Evolutionary conservation across 768 basidiomycete genomes (phyloP).

Genomic region (Hysterangium stoloniferum): DNA sequence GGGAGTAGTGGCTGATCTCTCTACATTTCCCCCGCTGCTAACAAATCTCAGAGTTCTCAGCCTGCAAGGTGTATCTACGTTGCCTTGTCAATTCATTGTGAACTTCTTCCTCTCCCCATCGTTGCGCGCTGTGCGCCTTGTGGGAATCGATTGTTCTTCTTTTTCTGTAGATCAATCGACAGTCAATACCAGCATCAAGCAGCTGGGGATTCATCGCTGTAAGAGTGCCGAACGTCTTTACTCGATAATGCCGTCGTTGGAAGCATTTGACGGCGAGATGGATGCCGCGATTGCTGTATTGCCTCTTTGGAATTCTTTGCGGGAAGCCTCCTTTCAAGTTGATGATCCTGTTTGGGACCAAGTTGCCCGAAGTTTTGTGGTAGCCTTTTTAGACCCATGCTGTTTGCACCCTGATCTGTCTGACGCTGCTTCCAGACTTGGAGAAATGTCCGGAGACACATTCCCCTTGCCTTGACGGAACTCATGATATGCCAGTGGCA

Average conservation of each 20-base stretch:
- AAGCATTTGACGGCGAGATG: constrained; percentile 6
- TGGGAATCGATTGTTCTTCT: neutral
- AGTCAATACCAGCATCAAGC: constrained; percentile 1
- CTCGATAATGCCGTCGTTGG: neutral
- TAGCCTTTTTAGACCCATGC: neutral
- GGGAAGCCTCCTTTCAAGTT: constrained; percentile 3
- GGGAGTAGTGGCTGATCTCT: neutral
- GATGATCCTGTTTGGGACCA: constrained; percentile 1
- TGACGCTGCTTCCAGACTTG: neutral
- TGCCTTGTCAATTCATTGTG: neutral
- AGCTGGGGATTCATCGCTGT: neutral
- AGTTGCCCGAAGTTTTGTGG: neutral
- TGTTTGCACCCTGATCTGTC: neutral
- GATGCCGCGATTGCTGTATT: neutral
- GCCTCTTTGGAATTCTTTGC: neutral
- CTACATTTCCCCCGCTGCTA: neutral
- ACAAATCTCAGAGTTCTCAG: neutral
- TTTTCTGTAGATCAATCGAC: neutral
- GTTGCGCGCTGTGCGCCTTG: neutral
- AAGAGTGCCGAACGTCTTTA: neutral
- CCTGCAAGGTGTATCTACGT: neutral
- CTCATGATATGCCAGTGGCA: constrained; percentile 7
- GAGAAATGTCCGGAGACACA: neutral
- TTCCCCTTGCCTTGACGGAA: neutral
- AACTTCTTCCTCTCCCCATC: neutral